phyloP scores from a whole-genome alignment of 768 basidiomycete species.

The Lactarius evosmus region DNA sequence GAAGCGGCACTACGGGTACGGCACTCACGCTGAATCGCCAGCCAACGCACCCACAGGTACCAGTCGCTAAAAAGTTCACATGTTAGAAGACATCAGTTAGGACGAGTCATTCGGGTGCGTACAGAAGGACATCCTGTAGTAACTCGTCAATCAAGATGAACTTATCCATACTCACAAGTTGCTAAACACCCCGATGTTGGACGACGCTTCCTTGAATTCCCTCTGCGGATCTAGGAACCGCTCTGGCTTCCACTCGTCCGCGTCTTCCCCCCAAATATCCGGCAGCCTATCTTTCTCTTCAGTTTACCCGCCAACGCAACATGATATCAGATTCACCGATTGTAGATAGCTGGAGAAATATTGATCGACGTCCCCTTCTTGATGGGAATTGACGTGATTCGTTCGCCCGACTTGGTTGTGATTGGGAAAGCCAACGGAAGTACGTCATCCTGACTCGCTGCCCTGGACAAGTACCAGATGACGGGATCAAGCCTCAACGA shows the following conservation, averaged over 20 bases:
- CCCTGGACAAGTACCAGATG: background rate
- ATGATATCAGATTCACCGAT: background rate
- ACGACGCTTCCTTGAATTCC: no score
- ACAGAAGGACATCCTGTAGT: slow-evolving; percentile 10
- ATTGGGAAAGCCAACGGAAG: slow-evolving; percentile 9
- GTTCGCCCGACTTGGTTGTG: slow-evolving; percentile 10
- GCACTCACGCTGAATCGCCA: slow-evolving; percentile 7
- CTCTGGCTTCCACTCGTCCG: slow-evolving; percentile 10
- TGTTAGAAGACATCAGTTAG: no score
- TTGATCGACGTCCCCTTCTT: no score
- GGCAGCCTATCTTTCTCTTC: background rate
- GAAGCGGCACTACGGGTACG: no score
- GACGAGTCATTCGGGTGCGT: background rate
- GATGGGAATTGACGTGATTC: no score
- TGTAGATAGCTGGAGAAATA: slow-evolving; percentile 9
- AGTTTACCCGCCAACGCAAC: background rate
- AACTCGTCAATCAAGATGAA: background rate
- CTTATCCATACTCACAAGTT: slow-evolving; percentile 8
- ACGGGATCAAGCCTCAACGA: background rate
- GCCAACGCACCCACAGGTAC: no score
- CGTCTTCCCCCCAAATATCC: slow-evolving; percentile 12
- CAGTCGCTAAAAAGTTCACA: background rate
- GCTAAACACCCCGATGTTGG: background rate
- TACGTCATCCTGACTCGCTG: slow-evolving; percentile 3
- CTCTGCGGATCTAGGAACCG: slow-evolving; percentile 14